A percentile compares a stretch with the other conserved stretches of the same genome.
Conservation (phyloP, 768 basidiomycete species). For the Auriscalpium microsporum region DNA sequence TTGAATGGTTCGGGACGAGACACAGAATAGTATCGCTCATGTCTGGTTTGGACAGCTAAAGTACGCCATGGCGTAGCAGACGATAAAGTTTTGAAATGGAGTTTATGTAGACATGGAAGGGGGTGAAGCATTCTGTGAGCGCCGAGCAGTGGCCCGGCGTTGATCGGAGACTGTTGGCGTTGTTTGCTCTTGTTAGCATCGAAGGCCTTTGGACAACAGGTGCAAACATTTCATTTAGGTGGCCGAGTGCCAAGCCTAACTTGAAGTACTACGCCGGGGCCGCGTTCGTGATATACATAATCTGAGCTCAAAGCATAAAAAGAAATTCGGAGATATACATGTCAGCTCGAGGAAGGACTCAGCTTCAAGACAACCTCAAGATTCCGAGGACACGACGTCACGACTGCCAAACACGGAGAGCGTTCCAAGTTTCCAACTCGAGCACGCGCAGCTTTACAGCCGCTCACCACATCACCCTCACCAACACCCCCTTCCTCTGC, state of each 20-base stretch:
- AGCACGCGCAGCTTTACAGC: neutral
- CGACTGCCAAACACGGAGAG: neutral
- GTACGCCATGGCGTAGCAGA: neutral
- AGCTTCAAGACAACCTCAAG: neutral
- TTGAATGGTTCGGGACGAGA: conserved; percentile 36
- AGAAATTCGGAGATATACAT: neutral
- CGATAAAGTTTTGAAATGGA: neutral
- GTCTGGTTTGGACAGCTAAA: no score
- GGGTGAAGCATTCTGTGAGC: neutral
- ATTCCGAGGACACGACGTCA: no score
- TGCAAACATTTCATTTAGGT: neutral
- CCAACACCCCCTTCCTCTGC: neutral
- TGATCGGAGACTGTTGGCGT: neutral
- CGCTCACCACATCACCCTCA: neutral
- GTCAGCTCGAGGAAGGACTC: neutral
- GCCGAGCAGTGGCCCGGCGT: no score
- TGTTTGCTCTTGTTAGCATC: conserved; percentile 1
- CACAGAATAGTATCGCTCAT: no score
- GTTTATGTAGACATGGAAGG: neutral
- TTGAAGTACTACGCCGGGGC: no score
- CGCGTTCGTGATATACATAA: neutral
- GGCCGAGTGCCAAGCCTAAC: no score
- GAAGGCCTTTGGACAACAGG: neutral
- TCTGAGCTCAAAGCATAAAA: neutral
- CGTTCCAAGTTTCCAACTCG: neutral